phyloP scores from a whole-genome alignment of 768 basidiomycete species.

The Mycena chlorophos region DNA sequence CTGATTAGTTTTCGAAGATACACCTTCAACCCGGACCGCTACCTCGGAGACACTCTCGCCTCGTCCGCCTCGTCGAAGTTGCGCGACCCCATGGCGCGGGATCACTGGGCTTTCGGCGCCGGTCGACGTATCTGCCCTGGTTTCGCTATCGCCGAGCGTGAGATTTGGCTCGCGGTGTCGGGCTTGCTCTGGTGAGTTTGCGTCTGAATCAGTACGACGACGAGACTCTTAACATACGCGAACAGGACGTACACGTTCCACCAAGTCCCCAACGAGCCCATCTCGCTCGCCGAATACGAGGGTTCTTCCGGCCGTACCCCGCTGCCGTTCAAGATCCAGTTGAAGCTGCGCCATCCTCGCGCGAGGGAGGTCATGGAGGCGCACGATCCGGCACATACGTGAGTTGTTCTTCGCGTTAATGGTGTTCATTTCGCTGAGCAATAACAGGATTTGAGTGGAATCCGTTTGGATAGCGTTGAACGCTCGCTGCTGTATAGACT shows the following conservation, averaged over 20 bases:
- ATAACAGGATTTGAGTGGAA: too few species aligned
- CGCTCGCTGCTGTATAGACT: too few species aligned
- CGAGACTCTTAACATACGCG: not conserved
- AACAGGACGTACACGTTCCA: conserved; percentile 28
- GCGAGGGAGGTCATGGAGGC: conserved; percentile 4
- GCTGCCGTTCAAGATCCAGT: conserved; percentile 30
- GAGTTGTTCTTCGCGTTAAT: too few species aligned
- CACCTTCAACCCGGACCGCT: conserved; percentile 36
- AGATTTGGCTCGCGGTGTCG: conserved; percentile 38
- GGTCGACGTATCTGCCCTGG: conserved; percentile 36
- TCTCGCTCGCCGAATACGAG: conserved; percentile 39
- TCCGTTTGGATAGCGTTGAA: too few species aligned
- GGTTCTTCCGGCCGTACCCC: conserved; percentile 37
- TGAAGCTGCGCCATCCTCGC: not conserved
- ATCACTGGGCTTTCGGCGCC: conserved; percentile 41
- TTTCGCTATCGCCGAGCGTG: conserved; percentile 35
- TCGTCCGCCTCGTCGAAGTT: conserved; percentile 33
- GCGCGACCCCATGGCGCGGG: conserved; percentile 30
- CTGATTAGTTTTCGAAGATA: too few species aligned
- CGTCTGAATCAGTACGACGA: not conserved
- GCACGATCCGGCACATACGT: too few species aligned
- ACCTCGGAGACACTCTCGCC: conserved; percentile 29
- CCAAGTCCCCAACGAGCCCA: conserved; percentile 33
- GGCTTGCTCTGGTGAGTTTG: conserved; percentile 31
- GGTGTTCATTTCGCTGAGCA: too few species aligned